A percentile compares a stretch with the other conserved stretches of the same genome.
Conservation (phyloP, 305 asterid species). For the Caryopteris hybrid region DNA sequence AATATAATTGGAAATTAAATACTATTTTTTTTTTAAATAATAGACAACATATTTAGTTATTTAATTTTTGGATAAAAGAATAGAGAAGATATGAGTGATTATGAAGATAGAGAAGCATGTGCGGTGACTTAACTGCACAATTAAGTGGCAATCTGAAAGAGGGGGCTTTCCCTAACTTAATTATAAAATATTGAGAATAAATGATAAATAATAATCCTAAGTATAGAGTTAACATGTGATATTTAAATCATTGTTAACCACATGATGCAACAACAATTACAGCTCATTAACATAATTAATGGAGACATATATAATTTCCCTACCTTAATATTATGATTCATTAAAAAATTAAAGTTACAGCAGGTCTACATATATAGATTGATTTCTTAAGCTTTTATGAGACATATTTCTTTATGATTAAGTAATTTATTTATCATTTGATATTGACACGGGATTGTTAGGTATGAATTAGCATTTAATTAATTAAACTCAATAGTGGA, state of each 20-base stretch:
- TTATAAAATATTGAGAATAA: neutral
- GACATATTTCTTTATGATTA: neutral
- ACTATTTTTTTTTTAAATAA: no score
- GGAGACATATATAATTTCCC: slow-evolving; percentile 8
- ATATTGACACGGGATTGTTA: neutral
- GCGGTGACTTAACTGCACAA: slow-evolving; percentile 46
- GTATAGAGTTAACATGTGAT: no score
- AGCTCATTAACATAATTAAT: slow-evolving; percentile 12
- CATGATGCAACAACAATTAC: slow-evolving; percentile 47
- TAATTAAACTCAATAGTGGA: no score
- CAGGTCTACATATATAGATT: slow-evolving; percentile 7
- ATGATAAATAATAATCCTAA: neutral
- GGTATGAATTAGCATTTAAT: no score
- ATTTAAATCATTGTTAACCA: slow-evolving; percentile 58
- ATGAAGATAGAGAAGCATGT: slow-evolving; percentile 50
- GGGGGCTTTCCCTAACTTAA: neutral
- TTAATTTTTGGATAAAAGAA: neutral
- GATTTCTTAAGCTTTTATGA: neutral
- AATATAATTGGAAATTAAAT: no score
- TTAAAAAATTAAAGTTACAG: no score
- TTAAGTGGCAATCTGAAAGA: slow-evolving; percentile 16
- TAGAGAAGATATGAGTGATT: slow-evolving; percentile 24
- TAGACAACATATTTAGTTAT: no score
- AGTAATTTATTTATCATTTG: neutral
- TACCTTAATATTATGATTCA: slow-evolving; percentile 10